Evolutionary conservation across 75 land plant genomes (phyloP).

Genomic region (Pinus tabuliformis): DNA sequence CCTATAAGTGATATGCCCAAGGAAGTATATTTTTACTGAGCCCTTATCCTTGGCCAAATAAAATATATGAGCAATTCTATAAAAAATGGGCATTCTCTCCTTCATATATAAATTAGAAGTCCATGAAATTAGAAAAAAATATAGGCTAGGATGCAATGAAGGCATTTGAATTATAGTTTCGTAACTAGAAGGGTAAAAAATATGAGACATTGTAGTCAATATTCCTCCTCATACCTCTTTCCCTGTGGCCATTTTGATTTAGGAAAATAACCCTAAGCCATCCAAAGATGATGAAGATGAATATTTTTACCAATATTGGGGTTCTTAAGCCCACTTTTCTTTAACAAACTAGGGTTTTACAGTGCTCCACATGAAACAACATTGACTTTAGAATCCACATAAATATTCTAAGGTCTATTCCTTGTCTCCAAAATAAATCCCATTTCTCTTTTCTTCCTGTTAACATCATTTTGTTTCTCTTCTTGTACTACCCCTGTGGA

Average conservation of each 20-base stretch:
- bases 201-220: constrained; percentile 54
- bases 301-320: constrained; percentile 61
- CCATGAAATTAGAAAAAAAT: constrained; percentile 53
- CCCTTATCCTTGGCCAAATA: constrained; percentile 64
- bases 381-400: constrained; percentile 55
- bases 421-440: constrained; percentile 25
- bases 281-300: constrained; percentile 63
- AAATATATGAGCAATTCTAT: constrained; percentile 57
- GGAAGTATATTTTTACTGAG: constrained; percentile 29
- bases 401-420: not conserved
- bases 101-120: constrained; percentile 29
- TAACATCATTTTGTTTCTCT: constrained; percentile 1
- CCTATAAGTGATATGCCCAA: constrained; percentile 25
- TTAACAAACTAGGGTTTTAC: constrained; percentile 49
- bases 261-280: constrained; percentile 85
- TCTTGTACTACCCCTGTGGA: constrained; percentile 25
- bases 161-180: constrained; percentile 61
- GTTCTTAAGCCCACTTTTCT: constrained; percentile 59
- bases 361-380: constrained; percentile 70
- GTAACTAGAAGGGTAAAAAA: constrained; percentile 22
- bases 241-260: not conserved
- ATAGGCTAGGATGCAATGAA: constrained; percentile 61
- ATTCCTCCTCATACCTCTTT: constrained; percentile 72
- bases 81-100: constrained; percentile 50
- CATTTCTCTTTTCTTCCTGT: constrained; percentile 7